Base-by-base conservation (phyloP, 73 alveolate genomes). In the Paramecium tetraurelia region DNA sequence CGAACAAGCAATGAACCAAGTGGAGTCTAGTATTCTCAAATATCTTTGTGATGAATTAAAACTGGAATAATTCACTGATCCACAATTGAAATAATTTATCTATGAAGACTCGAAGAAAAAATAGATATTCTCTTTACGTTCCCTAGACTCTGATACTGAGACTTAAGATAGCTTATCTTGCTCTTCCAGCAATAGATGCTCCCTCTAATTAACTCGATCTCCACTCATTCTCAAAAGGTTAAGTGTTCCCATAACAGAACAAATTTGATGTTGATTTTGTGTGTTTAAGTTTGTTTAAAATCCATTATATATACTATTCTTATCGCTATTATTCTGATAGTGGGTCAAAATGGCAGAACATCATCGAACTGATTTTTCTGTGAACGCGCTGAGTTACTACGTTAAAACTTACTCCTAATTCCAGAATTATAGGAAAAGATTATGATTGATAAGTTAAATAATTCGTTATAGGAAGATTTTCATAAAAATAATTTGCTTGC, bases 91-190 rank as follows among this genome's bases (percentile, higher is more conserved):
- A 53, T 53, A 53, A 53, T 7, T 53, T 53, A 53, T 53, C 21
- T 53, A 53, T 53, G 69, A 53, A 53, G 69, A 53, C 69, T 53
- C 31, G 31, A 53, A 53, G 69, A 53, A 53, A 53, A 53, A 53
- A 53, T 22, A 53, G 69, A 53, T 53, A 2, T 80, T 80, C 75
- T 80, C 90, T 11, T 80, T 43, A 40, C 22, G 90, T 16, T 80
- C 90, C 10, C 2, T 80, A 44, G 90, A 80, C 75, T 80, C 90
- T 80, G 90, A 80, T 22, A 80, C 76, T 43, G 90, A 80, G 35
- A 20, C 46, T 5, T 40, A 59, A 20, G 90, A 80, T 2, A 38
- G 29, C n/a, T 22, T 63, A 10, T 24, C 90, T 43, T 20, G 29
- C 20, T 18, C 76, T 43, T 11, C 72, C 3, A 20, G 53, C 20